Percentiles rank a stretch among this genome's conserved stretches.
Conservation (phyloP, 1,139 yeast genomes). For the Hyphopichia wangnamkhiaoensis region DNA sequence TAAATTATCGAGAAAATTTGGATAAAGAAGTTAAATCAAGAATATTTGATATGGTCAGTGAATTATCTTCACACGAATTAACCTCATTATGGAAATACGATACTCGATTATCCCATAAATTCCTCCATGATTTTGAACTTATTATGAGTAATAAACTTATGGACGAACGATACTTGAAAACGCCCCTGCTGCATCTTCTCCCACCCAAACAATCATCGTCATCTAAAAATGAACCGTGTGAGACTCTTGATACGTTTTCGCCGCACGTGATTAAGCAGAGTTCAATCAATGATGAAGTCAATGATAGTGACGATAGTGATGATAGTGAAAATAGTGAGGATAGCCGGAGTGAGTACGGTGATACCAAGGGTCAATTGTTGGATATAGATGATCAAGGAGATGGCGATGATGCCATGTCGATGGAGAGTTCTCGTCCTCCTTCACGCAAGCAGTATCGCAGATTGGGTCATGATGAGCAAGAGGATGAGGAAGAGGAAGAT, state of each 20-base stretch:
- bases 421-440: slow-evolving; percentile 12
- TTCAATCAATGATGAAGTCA: slow-evolving; percentile 13
- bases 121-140: slow-evolving; percentile 2
- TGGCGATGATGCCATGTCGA: slow-evolving; percentile 19
- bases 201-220: slow-evolving; percentile 2
- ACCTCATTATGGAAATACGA: slow-evolving; percentile 5
- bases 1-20: slow-evolving; percentile 4
- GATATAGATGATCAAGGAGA: slow-evolving; percentile 12
- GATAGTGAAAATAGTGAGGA: slow-evolving; percentile 40
- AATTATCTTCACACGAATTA: slow-evolving; percentile 4
- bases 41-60: slow-evolving; percentile 5
- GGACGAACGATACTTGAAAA: background rate
- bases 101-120: slow-evolving; percentile 5
- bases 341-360: slow-evolving; percentile 13
- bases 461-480: background rate
- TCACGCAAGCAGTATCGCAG: background rate
- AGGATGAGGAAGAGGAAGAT: slow-evolving; percentile 8
- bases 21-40: slow-evolving; percentile 4
- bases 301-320: slow-evolving; percentile 22
- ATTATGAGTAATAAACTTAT: slow-evolving; percentile 1
- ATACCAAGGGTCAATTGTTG: slow-evolving; percentile 10
- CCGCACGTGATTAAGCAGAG: background rate
- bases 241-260: background rate
- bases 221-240: background rate
- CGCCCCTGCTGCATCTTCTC: background rate